Base-by-base conservation (phyloP, 2,329 filamentous ascomycete genomes). In the Hymenoscyphus fructigenus region DNA sequence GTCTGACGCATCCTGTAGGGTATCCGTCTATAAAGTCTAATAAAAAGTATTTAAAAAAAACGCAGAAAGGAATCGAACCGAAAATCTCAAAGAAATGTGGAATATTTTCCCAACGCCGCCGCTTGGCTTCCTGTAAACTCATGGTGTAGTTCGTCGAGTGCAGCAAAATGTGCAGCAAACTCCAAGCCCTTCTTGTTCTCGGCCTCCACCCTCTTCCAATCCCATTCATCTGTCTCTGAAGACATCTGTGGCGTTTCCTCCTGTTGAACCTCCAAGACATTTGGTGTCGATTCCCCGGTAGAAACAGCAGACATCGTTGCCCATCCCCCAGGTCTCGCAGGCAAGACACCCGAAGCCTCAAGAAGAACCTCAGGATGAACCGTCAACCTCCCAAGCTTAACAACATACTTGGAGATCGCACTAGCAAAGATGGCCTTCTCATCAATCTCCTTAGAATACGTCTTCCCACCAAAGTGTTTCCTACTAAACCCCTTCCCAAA, bases 341-440 rank as follows among this genome's bases (percentile, higher is more conserved):
- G 95, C 60, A 98, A 79, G 75, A 97, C 80, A 1, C 88, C 87
- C 59, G 89, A 89, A 41, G 88, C 85, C 55, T 85, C 82, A 29
- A 98, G 81, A 7, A 94, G 82, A 57, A 91, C 82, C 70, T 93
- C 90, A 0, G 95, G 93, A 69, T 93, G 87, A 3, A 98, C 86
- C 0, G 94, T 98, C 72, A 95, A 82, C 28, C 94, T 83, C 0
- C 90, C 91, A 63, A 92, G 83, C 80, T 94, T 94, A 76, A 92
- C 88, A 50, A 94, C 91, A 76, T 94, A 94, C 80, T 93, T 93
- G 79, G 85, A 88, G 55, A 94, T 77, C 0, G 88, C 88, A 0
- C 88, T 89, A 0, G 91, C 91, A 70, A 90, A 84, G 47, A 94
- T 83, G 66, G 85, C 86, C 77, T 84, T 87, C 75, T 87, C 82